Evolutionary conservation across 2,329 filamentous ascomycete genomes (phyloP), one percentile per base, ranked within the genome.

Genomic region (Thermoascus crustaceus): DNA sequence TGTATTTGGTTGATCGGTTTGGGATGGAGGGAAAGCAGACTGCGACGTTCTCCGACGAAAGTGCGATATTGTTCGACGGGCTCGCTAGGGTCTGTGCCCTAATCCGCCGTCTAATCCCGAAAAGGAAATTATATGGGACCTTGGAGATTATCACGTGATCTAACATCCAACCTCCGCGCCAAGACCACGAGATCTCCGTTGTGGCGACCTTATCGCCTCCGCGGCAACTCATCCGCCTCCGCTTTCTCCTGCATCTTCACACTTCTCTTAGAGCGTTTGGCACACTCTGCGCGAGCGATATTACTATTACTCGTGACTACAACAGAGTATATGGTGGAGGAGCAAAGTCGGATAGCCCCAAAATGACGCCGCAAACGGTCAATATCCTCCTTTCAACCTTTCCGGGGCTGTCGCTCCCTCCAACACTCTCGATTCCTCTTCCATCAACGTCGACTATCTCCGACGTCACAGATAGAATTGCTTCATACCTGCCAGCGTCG

Each of bases 371-470:
- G 1, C 61, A 58, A 43, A 75, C 67, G 24, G 66, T 94, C 55
- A 94, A 94, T 63, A 71, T 96, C 44, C 76, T 96, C 40, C 69
- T 98, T 42, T 81, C 85, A 48, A 85, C 82, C 42, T 89, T 96
- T 53, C 73, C 81, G 5, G 89, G 89, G 44, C 73, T 94, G 11
- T 80, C 81, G 30, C 73, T 94, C 5, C 87, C 89, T 2, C 68
- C 82, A n/a, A 93, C 87, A 0, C 70, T 94, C 21, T 78, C 82
- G 4, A 70, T 95, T n/a, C 79, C 85, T 1, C 66, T 93, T 14
- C 68, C 76, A 6, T 65, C 75, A 17, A 69, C 77, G 20, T 76
- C 81, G 5, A 75, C 78, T 8, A 66, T 88, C 49, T 69, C 73
- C 38, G 74, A 86, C 45, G 69, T 96, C 11, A 77, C 78, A 47